phyloP scores from a whole-genome alignment of 306 rosid species.

The Cucumis melo region DNA sequence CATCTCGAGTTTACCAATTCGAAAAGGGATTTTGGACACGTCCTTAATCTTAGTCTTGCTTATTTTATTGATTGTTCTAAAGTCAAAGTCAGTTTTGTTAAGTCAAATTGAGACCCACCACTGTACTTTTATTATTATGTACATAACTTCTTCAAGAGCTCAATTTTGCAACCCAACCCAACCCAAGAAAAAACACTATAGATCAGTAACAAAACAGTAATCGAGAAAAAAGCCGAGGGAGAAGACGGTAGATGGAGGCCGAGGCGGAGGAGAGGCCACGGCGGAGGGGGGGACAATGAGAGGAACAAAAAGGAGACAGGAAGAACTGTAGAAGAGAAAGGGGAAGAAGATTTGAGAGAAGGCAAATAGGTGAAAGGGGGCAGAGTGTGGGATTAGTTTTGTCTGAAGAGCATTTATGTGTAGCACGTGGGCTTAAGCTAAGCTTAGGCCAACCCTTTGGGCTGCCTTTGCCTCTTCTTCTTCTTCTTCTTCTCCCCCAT shows the following conservation, averaged over 20 bases:
- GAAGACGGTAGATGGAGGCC: background rate
- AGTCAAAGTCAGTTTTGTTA: too few relatives aligned
- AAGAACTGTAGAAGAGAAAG: background rate
- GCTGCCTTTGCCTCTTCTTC: background rate
- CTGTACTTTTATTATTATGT: too few relatives aligned
- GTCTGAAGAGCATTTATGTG: background rate
- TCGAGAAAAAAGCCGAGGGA: too few relatives aligned
- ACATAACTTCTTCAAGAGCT: too few relatives aligned
- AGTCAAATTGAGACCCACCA: too few relatives aligned
- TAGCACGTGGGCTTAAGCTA: conserved; percentile 2
- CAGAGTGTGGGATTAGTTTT: background rate
- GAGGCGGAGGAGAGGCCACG: background rate
- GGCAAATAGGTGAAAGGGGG: background rate
- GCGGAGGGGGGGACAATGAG: background rate
- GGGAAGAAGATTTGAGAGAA: background rate
- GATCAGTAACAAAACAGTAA: too few relatives aligned
- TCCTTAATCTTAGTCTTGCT: too few relatives aligned
- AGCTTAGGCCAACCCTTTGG: background rate
- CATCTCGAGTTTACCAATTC: too few relatives aligned
- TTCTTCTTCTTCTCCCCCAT: background rate
- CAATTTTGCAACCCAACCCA: too few relatives aligned
- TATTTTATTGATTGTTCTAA: too few relatives aligned
- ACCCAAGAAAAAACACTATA: too few relatives aligned
- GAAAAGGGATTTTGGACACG: too few relatives aligned
- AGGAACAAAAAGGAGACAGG: background rate